phyloP scores from a whole-genome alignment of 352 stramenopile species.

The Phytopythium chamaehyphon region DNA sequence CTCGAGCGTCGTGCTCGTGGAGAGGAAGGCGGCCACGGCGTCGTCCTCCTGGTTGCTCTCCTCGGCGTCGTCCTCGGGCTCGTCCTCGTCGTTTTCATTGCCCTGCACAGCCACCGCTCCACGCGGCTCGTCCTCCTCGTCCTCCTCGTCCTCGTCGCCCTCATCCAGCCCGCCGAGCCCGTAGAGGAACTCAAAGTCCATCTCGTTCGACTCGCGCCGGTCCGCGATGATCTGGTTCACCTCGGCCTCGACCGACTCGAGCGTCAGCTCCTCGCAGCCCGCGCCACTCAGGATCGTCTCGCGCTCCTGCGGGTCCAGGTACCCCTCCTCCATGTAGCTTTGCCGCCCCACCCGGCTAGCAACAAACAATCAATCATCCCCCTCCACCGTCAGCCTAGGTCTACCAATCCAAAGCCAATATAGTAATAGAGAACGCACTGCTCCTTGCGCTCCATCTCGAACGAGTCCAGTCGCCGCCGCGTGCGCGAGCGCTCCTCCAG shows the following conservation, averaged over 20 bases:
- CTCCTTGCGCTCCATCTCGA: conserved; percentile 64
- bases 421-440: no score
- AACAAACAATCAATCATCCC: not conserved
- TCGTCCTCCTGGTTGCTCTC: conserved; percentile 15
- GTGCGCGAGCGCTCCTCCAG: conserved; percentile 71
- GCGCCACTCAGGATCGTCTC: conserved; percentile 74
- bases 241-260: conserved; percentile 71
- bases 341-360: conserved; percentile 62
- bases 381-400: not conserved
- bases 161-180: conserved; percentile 36
- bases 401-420: no score
- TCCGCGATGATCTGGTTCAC: conserved; percentile 82
- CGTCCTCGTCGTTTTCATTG: conserved; percentile 12
- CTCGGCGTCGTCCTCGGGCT: conserved; percentile 13
- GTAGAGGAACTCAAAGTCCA: conserved; percentile 80
- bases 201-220: conserved; percentile 78
- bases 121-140: conserved; percentile 15
- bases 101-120: conserved; percentile 14
- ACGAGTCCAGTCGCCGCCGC: conserved; percentile 74
- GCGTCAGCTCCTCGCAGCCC: conserved; percentile 65
- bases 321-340: conserved; percentile 86
- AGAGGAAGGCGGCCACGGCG: conserved; percentile 1
- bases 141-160: conserved; percentile 21
- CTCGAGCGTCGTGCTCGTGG: conserved; percentile 1
- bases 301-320: conserved; percentile 72